These are phyloP conservation scores for Russula ochroleuca DNA, from an alignment of 768 basidiomycete genomes.

Conservation along the genomic window DNA sequence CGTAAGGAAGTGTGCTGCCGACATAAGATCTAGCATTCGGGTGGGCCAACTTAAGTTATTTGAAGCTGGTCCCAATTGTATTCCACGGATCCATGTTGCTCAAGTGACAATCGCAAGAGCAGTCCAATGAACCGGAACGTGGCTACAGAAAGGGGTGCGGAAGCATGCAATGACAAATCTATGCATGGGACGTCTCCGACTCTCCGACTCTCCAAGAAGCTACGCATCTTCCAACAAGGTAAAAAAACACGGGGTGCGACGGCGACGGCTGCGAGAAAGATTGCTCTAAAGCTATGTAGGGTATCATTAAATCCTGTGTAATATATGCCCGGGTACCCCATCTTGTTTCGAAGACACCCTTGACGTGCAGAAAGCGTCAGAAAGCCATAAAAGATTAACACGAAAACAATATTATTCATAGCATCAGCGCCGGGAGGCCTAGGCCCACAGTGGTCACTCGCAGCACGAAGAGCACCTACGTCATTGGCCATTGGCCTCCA, in stretches of 20 bases:
- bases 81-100: not conserved
- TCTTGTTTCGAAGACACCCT: not conserved
- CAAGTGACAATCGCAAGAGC: not conserved
- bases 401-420: not conserved
- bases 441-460: not conserved
- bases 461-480: not conserved
- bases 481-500: not conserved
- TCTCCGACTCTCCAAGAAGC: not conserved
- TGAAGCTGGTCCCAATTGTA: not conserved
- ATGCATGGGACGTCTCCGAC: not conserved
- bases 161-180: not conserved
- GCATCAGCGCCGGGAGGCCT: not conserved
- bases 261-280: not conserved
- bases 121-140: not conserved
- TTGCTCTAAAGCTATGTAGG: not conserved
- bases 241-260: not conserved
- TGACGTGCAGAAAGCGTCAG: not conserved
- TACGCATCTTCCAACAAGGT: not conserved
- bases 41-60: not conserved
- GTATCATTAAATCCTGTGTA: not conserved
- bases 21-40: not conserved
- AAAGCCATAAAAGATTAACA: not conserved
- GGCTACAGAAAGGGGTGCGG: not conserved
- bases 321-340: not conserved
- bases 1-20: not conserved